Percentiles rank a stretch among this genome's conserved stretches.
phyloP scores from a whole-genome alignment of 345 rosid species.

The Camelina hispida region DNA sequence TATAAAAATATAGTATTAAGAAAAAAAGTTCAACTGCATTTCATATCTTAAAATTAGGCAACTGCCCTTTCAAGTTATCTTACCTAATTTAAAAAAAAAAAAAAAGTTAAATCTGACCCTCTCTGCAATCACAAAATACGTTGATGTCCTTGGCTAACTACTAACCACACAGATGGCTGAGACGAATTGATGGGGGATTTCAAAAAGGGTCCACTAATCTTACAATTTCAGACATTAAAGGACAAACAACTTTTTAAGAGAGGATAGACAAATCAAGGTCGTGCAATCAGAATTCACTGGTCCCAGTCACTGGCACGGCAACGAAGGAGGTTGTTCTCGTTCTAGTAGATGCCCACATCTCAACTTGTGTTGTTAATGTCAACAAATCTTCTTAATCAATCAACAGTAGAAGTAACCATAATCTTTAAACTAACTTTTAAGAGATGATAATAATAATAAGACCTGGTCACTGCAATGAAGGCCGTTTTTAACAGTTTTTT shows the following conservation, averaged over 20 bases:
- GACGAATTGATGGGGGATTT: not conserved
- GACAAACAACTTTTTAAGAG: conserved; percentile 5
- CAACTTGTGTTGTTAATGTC: not conserved
- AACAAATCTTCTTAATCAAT: not conserved
- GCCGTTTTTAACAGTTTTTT: not conserved
- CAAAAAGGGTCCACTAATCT: not conserved
- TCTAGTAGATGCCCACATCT: not conserved
- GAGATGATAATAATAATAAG: not conserved
- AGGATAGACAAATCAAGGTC: not conserved
- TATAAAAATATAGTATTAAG: too few relatives aligned
- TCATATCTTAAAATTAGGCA: too few relatives aligned
- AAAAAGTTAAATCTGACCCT: too few relatives aligned
- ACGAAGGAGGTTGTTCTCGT: not conserved
- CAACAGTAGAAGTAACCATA: not conserved
- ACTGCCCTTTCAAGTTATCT: too few relatives aligned
- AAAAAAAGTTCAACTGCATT: too few relatives aligned
- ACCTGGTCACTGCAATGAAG: not conserved
- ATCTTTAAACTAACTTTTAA: too few relatives aligned
- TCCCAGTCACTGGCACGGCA: not conserved
- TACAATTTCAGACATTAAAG: not conserved
- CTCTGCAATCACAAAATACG: too few relatives aligned
- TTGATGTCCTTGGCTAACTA: not conserved
- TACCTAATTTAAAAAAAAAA: too few relatives aligned
- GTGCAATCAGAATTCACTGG: not conserved
- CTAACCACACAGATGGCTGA: not conserved